phyloP scores from a whole-genome alignment of 768 basidiomycete genomes.

The Xanthoconium stramineum region DNA sequence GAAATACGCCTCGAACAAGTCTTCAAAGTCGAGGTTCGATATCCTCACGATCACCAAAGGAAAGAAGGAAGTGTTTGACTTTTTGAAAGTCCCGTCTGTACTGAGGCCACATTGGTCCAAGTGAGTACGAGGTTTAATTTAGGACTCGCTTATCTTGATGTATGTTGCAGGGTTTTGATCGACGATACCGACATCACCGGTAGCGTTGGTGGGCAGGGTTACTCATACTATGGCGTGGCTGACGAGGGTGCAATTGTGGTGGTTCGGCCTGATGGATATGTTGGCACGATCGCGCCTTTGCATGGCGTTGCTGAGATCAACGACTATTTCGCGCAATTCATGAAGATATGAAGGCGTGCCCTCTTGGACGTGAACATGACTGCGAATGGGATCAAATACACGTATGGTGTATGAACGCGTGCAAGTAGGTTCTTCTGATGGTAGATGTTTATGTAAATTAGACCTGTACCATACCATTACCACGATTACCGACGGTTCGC shows the following conservation, averaged over 20 bases:
- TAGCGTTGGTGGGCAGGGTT: constrained; percentile 50
- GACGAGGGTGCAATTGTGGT: constrained; percentile 27
- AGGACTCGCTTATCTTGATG: not conserved
- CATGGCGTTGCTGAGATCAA: constrained; percentile 34
- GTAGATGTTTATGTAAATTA: too few species aligned
- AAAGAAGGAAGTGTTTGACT: constrained; percentile 34
- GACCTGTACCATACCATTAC: too few species aligned
- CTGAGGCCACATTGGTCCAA: constrained; percentile 42
- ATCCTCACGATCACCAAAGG: constrained; percentile 27
- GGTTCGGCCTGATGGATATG: constrained; percentile 47
- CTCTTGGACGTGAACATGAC: not conserved
- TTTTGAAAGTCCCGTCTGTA: constrained; percentile 29
- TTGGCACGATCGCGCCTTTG: constrained; percentile 55
- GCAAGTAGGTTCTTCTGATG: too few species aligned
- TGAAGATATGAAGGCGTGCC: constrained; percentile 11
- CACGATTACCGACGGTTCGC: too few species aligned
- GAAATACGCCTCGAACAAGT: constrained; percentile 18
- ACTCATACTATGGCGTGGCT: constrained; percentile 47
- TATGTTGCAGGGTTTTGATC: constrained; percentile 48
- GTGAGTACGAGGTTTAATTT: constrained; percentile 23
- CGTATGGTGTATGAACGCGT: too few species aligned
- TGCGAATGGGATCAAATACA: not conserved
- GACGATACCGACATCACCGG: constrained; percentile 52
- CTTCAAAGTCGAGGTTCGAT: constrained; percentile 30
- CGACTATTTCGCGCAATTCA: constrained; percentile 48